Evolutionary conservation across 2,329 filamentous ascomycete genomes (phyloP).

Genomic region (Beauveria sp.): DNA sequence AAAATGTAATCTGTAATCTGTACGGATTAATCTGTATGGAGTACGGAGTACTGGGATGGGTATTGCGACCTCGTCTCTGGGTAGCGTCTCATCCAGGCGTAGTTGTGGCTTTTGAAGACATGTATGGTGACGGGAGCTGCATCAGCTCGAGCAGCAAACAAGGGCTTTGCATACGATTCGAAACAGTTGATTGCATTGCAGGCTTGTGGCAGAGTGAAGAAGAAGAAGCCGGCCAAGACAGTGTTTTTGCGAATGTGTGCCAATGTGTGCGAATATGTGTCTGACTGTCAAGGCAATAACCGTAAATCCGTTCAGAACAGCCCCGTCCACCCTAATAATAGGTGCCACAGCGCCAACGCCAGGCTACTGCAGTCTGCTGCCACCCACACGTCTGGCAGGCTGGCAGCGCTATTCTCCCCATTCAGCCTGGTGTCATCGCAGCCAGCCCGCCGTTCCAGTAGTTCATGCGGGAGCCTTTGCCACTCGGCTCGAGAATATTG

Average conservation of each 20-base stretch:
- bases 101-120: constrained; percentile 7
- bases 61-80: not conserved
- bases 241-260: not conserved
- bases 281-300: not conserved
- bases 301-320: not conserved
- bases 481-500: constrained; percentile 6
- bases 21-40: too few species aligned
- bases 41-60: not conserved
- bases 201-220: not conserved
- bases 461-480: constrained; percentile 10
- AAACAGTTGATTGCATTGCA: not conserved
- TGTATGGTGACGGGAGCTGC: not conserved
- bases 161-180: not conserved
- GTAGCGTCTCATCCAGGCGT: not conserved
- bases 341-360: not conserved
- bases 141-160: constrained; percentile 1
- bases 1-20: too few species aligned
- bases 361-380: not conserved
- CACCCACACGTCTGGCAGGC: not conserved
- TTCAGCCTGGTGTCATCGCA: not conserved
- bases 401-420: not conserved
- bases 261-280: too few species aligned
- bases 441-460: constrained; percentile 3
- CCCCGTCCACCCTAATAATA: not conserved
- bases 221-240: not conserved